Conservation (phyloP, 164 flowering plant species). For the Platanus orientalis region DNA sequence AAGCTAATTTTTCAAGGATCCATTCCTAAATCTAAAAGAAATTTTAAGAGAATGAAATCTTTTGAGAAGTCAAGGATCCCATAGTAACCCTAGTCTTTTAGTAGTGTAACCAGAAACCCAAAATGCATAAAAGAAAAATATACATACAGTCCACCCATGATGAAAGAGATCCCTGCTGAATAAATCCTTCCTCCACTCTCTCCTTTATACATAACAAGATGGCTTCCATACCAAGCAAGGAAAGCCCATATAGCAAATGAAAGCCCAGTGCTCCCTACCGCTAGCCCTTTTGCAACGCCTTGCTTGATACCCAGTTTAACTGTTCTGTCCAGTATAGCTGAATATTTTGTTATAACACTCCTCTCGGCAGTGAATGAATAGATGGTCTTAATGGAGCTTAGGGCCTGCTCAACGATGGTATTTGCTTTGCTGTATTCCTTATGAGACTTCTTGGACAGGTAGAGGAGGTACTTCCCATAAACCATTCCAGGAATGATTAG, state of each 20-base stretch:
- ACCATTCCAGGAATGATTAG: conserved; percentile 74
- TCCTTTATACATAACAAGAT: conserved; percentile 71
- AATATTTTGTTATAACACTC: conserved; percentile 46
- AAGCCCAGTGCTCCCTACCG: conserved; percentile 83
- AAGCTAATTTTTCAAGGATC: too few relatives aligned
- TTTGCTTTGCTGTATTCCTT: conserved; percentile 71
- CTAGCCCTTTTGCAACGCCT: conserved; percentile 87
- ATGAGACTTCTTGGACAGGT: conserved; percentile 44
- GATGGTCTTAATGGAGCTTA: conserved; percentile 73
- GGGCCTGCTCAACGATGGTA: conserved; percentile 69
- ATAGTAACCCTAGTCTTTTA: too few relatives aligned
- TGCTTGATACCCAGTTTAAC: conserved; percentile 65
- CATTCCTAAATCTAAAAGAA: too few relatives aligned
- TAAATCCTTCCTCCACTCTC: conserved; percentile 84
- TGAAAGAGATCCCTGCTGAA: conserved; percentile 73
- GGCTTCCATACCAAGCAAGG: conserved; percentile 89
- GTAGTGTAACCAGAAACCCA: not conserved
- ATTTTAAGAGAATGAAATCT: too few relatives aligned
- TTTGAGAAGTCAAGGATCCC: too few relatives aligned
- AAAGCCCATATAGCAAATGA: conserved; percentile 86
- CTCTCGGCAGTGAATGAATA: conserved; percentile 79
- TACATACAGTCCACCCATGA: conserved; percentile 79
- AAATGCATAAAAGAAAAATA: not conserved
- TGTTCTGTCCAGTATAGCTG: conserved; percentile 42
- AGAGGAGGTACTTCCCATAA: conserved; percentile 73